Percentiles rank a stretch among this genome's conserved stretches.
These are phyloP conservation scores for Hordeum marinum DNA, from an alignment of 176 grass and related monocot genomes.

Conservation along the genomic window DNA sequence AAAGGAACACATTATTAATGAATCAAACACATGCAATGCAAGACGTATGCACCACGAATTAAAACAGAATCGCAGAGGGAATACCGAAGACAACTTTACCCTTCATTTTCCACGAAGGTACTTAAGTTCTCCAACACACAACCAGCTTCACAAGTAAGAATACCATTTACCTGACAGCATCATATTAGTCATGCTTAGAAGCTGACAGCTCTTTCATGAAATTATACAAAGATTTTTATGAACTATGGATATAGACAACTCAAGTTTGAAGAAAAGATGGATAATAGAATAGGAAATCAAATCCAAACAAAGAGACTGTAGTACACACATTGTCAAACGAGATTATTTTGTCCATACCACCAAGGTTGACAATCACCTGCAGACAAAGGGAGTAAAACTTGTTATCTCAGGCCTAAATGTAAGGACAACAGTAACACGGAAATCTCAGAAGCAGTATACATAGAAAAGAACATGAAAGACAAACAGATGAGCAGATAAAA, in stretches of 20 bases:
- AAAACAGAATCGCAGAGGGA: not conserved
- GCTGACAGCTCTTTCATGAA: constrained; percentile 13
- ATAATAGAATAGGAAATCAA: constrained; percentile 14
- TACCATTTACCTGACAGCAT: constrained; percentile 80
- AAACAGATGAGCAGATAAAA: not conserved
- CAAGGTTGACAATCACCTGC: constrained; percentile 78
- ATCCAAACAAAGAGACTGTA: constrained; percentile 29
- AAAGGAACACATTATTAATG: not conserved
- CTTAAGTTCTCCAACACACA: constrained; percentile 89
- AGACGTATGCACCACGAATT: not conserved
- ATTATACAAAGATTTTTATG: not conserved
- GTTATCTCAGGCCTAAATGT: constrained; percentile 16
- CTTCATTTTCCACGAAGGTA: constrained; percentile 82
- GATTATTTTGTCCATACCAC: constrained; percentile 78
- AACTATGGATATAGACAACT: not conserved
- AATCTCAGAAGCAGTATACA: not conserved
- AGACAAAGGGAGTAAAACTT: constrained; percentile 1
- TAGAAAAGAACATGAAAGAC: not conserved
- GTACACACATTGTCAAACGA: constrained; percentile 78
- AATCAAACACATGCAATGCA: not conserved
- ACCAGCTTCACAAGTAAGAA: constrained; percentile 93
- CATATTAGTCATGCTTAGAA: constrained; percentile 39
- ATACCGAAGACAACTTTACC: constrained; percentile 45
- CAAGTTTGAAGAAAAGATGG: constrained; percentile 9
- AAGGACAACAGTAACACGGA: constrained; percentile 5